These are phyloP conservation scores for Catharanthus roseus DNA, from an alignment of 257 asterid species.

Conservation along the genomic window DNA sequence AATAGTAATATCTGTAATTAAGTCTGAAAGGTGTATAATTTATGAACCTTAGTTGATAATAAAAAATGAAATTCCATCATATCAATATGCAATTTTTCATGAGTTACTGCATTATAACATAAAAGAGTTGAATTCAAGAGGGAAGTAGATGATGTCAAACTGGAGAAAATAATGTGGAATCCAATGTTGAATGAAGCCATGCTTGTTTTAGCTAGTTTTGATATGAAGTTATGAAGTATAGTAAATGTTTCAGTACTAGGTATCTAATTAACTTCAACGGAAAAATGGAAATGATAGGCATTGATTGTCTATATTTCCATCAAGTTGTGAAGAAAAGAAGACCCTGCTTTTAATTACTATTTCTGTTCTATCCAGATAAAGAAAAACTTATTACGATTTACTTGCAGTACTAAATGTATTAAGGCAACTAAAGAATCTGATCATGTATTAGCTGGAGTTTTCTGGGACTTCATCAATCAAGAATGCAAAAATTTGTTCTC, in stretches of 20 bases:
- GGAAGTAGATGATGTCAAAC: neutral
- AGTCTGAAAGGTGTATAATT: neutral
- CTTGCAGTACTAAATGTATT: neutral
- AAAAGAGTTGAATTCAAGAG: neutral
- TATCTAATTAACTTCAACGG: neutral
- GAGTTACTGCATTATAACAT: neutral
- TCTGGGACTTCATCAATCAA: neutral
- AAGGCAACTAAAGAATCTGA: neutral
- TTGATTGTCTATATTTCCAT: neutral
- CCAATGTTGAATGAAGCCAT: neutral
- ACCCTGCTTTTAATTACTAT: too few species aligned
- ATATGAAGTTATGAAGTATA: neutral
- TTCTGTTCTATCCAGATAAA: too few species aligned
- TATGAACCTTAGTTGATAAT: neutral
- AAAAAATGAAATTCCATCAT: neutral
- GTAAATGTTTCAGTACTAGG: neutral
- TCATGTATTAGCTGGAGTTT: neutral
- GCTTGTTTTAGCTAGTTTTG: neutral
- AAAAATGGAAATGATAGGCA: neutral
- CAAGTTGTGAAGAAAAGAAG: neutral
- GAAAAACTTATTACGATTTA: neutral
- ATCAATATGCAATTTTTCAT: neutral
- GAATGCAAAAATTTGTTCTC: neutral
- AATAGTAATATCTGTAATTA: neutral
- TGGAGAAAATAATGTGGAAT: neutral